phyloP scores from a whole-genome alignment of 2,329 filamentous ascomycete genomes.

The Penicillium expansum region DNA sequence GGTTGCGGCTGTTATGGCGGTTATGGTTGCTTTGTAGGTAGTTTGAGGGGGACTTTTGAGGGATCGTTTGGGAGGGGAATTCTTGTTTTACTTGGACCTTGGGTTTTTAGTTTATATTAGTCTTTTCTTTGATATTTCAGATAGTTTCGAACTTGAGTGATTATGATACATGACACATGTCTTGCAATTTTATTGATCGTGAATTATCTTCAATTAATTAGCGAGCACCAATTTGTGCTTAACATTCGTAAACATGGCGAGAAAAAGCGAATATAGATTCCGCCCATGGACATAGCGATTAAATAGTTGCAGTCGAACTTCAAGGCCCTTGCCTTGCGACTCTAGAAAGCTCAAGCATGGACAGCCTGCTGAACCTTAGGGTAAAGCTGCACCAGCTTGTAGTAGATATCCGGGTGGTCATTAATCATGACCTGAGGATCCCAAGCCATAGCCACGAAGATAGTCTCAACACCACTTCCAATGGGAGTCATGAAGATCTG shows the following conservation, averaged over 20 bases:
- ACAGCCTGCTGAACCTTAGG: constrained; percentile 79
- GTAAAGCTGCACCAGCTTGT: constrained; percentile 75
- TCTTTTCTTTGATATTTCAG: not conserved
- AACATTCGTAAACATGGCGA: not conserved
- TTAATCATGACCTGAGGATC: constrained; percentile 67
- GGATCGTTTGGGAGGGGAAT: no score
- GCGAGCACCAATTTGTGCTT: not conserved
- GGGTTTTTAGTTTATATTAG: not conserved
- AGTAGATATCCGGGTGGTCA: constrained; percentile 79
- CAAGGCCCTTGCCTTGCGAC: not conserved
- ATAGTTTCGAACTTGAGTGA: constrained; percentile 1
- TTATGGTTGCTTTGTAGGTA: constrained; percentile 23
- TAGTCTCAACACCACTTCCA: constrained; percentile 83
- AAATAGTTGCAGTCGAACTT: not conserved
- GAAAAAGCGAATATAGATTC: not conserved
- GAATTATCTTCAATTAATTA: not conserved
- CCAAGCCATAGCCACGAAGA: constrained; percentile 77
- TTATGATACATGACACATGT: constrained; percentile 22
- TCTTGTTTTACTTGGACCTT: not conserved
- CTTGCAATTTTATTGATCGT: not conserved
- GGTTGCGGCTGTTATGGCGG: constrained; percentile 23
- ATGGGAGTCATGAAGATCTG: constrained; percentile 88
- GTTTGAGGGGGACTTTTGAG: no score
- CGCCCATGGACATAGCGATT: not conserved
- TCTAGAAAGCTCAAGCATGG: constrained; percentile 50